phyloP scores from a whole-genome alignment of 1,284 basidiomycete genomes.

The Volvariella surrecta region DNA sequence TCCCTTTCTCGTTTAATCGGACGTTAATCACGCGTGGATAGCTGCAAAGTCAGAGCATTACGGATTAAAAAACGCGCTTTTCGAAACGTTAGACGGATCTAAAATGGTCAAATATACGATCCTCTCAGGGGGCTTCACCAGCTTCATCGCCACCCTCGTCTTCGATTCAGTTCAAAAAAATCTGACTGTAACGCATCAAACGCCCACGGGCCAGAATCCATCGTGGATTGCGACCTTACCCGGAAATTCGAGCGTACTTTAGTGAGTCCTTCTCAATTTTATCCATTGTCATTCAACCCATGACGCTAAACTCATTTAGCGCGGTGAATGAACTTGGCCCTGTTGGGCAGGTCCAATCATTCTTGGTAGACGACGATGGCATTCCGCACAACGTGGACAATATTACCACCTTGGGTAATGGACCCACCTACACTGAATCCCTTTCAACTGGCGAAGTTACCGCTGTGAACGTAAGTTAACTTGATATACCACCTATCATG shows the following conservation, averaged over 20 bases:
- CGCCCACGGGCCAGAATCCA: constrained; percentile 40
- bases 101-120: constrained; percentile 52
- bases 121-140: constrained; percentile 50
- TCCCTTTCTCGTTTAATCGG: too few species aligned
- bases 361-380: constrained; percentile 37
- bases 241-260: constrained; percentile 45
- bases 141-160: constrained; percentile 52
- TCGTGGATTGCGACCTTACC: constrained; percentile 50
- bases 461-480: constrained; percentile 42
- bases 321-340: constrained; percentile 42
- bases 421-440: constrained; percentile 41
- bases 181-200: constrained; percentile 36
- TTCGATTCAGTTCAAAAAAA: constrained; percentile 41
- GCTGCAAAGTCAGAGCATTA: too few species aligned
- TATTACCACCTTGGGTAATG: constrained; percentile 38
- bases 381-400: constrained; percentile 35
- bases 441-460: constrained; percentile 51
- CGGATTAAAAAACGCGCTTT: too few species aligned
- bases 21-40: too few species aligned
- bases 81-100: too few species aligned
- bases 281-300: not conserved
- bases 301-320: too few species aligned
- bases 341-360: constrained; percentile 48
- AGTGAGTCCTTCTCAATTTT: constrained; percentile 28
- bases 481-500: not conserved